Percentiles rank a stretch among this genome's conserved stretches.
phyloP scores from a whole-genome alignment of 345 rosid genomes.

The Heritiera fomes region DNA sequence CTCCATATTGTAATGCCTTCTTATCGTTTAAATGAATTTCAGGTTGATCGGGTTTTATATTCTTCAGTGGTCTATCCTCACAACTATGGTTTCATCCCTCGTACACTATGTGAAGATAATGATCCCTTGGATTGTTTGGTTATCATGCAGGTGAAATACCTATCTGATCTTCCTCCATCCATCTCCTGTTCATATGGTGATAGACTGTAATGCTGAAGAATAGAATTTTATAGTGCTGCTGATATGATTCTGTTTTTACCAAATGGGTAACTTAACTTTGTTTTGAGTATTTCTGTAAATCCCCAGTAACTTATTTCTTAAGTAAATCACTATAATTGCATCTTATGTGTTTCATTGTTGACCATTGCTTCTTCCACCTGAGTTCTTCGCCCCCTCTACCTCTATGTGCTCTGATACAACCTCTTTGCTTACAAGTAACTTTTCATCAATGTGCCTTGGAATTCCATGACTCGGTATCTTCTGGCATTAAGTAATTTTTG shows the following conservation, averaged over 20 bases:
- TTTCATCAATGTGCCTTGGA: not conserved
- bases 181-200: not conserved
- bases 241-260: not conserved
- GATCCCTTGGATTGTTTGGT: constrained; percentile 94
- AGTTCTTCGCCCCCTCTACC: not conserved
- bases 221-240: not conserved
- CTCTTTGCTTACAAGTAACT: not conserved
- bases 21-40: constrained; percentile 21
- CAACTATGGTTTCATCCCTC: constrained; percentile 95
- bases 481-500: not conserved
- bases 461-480: not conserved
- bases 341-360: not conserved
- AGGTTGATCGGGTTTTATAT: constrained; percentile 87
- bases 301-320: not conserved
- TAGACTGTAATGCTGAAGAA: not conserved
- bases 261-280: not conserved
- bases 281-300: not conserved
- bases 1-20: constrained; percentile 21
- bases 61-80: constrained; percentile 99
- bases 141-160: constrained; percentile 78
- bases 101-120: constrained; percentile 93
- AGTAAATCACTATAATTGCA: not conserved
- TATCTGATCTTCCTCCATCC: constrained; percentile 9
- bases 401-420: not conserved
- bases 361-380: not conserved